Base-by-base conservation (phyloP, 129 eudicot genomes). In the Apium graveolens region DNA sequence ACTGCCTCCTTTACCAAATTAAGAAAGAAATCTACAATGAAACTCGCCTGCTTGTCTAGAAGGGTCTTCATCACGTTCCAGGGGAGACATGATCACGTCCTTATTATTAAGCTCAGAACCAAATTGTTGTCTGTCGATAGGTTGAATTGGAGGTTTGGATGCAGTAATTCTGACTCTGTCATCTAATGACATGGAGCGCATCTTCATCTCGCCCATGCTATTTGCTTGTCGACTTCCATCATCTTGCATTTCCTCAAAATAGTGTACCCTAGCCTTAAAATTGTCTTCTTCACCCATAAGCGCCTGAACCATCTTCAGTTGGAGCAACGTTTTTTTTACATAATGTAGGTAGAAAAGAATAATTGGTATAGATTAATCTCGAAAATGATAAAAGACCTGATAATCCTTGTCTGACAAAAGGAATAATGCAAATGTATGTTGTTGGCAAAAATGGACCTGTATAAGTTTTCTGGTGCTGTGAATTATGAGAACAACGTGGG, bases 401-500 rank as follows among this genome's bases (percentile, higher is more conserved):
- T 44, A 38, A 81, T 81, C 76, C 17, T 72, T 43, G 17, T 41
- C 79, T 74, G 74, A 66, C 60, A 76, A 48, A 73, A 65, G 60
- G 66, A 71, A 75, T 78, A 78, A 74, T 75, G 78, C 51, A 66
- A 44, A 18, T 42, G 31, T 38, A 12, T 72, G 53, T 39, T 72
- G 32, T 27, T n/a, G 57, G 77, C 38, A 43, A 11, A 72, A n/a
- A 41, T 65, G 86, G 74, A 75, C 79, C 80, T 70, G 84, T 57
- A 65, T 77, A 66, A 71, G 80, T 68, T 80, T 82, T 65, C 62
- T 76, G 78, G 43, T 72, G 73, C 35, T 83, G 78, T 39, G 21
- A 11, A 74, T 43, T 74, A 8, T 80, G 65, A 65, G 83, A 82
- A 55, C 81, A 88, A 86, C 86, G 89, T 92, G 92, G 86, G 95